Conservation (phyloP, 1,139 yeast species). For the Hansenula anomala region DNA sequence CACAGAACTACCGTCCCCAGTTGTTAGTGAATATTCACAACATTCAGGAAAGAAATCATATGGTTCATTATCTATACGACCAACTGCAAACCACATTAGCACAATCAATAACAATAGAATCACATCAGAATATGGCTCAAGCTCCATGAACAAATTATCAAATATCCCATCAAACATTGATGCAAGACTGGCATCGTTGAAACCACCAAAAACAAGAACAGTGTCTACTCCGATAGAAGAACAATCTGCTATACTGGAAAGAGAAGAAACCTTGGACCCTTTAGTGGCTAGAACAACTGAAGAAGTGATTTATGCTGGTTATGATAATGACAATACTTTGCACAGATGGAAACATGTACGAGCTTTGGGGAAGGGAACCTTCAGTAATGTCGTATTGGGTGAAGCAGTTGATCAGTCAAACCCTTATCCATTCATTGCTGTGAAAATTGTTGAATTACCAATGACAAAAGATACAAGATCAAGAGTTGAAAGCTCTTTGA, state of each 20-base stretch:
- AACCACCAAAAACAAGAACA: slow-evolving; percentile 11
- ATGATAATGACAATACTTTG: slow-evolving; percentile 17
- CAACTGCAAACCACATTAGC: slow-evolving; percentile 5
- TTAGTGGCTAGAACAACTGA: slow-evolving; percentile 6
- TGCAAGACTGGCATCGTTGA: slow-evolving; percentile 2
- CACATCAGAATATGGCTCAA: slow-evolving; percentile 11
- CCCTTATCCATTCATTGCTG: slow-evolving; percentile 25
- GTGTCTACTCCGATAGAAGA: slow-evolving; percentile 11
- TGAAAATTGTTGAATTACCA: slow-evolving; percentile 27
- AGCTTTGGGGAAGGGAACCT: slow-evolving; percentile 53
- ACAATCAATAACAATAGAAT: slow-evolving; percentile 4
- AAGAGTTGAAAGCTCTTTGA: slow-evolving; percentile 62
- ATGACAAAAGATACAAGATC: slow-evolving; percentile 32
- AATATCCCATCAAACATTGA: slow-evolving; percentile 5
- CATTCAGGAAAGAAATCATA: slow-evolving; percentile 8
- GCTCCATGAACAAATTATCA: slow-evolving; percentile 7
- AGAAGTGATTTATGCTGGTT: slow-evolving; percentile 20
- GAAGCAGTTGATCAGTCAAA: slow-evolving; percentile 21
- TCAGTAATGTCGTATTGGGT: slow-evolving; percentile 52
- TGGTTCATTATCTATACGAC: slow-evolving; percentile 16
- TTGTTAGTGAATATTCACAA: slow-evolving; percentile 7
- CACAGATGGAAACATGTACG: slow-evolving; percentile 26
- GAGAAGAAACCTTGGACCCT: slow-evolving; percentile 6
- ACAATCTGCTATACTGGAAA: slow-evolving; percentile 6
- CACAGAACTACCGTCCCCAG: slow-evolving; percentile 22